Conservation (phyloP, 2,329 filamentous ascomycete genomes). For the Alternaria consortialis region DNA sequence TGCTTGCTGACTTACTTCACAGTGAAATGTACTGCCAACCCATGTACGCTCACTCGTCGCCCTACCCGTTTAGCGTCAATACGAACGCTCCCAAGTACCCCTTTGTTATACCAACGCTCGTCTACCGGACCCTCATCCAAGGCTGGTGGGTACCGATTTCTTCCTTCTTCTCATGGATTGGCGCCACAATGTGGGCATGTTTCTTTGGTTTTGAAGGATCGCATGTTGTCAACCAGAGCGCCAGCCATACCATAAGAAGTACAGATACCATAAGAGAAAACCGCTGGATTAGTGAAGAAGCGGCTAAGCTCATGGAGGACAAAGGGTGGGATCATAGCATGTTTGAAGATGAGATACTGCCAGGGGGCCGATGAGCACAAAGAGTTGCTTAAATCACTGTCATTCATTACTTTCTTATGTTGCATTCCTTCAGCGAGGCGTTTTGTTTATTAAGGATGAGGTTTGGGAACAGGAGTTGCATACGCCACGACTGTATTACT, state of each 20-base stretch:
- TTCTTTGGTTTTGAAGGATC: conserved; percentile 20
- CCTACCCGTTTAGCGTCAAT: conserved; percentile 59
- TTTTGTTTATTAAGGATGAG: conserved; percentile 7
- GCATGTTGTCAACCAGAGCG: conserved; percentile 5
- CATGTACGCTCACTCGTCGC: conserved; percentile 57
- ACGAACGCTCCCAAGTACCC: conserved; percentile 64
- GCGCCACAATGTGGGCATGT: conserved; percentile 13
- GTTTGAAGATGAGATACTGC: conserved; percentile 33
- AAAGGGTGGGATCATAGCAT: conserved; percentile 37
- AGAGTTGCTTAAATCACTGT: neutral
- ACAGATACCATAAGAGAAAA: conserved; percentile 2
- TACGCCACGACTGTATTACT: conserved; percentile 10
- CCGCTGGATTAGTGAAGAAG: conserved; percentile 16
- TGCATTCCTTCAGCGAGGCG: conserved; percentile 25
- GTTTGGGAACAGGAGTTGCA: conserved; percentile 8
- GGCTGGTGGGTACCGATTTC: conserved; percentile 47
- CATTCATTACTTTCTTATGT: conserved; percentile 14
- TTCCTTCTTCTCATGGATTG: conserved; percentile 31
- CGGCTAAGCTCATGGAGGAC: conserved; percentile 24
- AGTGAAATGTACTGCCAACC: conserved; percentile 62
- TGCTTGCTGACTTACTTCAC: conserved; percentile 8
- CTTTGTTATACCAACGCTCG: conserved; percentile 64
- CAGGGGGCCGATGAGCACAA: neutral
- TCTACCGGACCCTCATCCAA: conserved; percentile 54
- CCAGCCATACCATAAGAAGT: conserved; percentile 5